Conservation (phyloP, 2,329 filamentous ascomycete species). For the Lachnellula subtilissima region DNA sequence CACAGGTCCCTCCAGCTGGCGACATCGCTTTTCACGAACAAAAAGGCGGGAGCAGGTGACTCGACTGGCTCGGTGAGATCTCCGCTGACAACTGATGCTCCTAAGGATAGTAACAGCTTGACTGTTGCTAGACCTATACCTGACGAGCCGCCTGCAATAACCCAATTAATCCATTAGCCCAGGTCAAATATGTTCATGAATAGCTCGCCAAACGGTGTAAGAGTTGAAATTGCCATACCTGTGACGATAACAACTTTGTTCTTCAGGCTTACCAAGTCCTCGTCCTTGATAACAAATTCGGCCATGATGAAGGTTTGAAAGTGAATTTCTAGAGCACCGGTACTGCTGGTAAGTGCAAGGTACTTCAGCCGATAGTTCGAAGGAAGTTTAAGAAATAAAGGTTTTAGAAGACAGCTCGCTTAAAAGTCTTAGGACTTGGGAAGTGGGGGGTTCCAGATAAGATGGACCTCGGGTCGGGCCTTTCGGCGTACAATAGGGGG, state of each 20-base stretch:
- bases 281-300: slow-evolving; percentile 42
- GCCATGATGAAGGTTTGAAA: slow-evolving; percentile 33
- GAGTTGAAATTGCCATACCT: slow-evolving; percentile 32
- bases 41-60: slow-evolving; percentile 23
- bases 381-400: too few species aligned
- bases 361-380: too few species aligned
- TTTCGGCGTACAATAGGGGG: too few species aligned
- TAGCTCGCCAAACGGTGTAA: not conserved
- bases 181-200: not conserved
- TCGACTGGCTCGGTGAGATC: slow-evolving; percentile 43
- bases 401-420: too few species aligned
- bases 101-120: slow-evolving; percentile 45
- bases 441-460: not conserved
- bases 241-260: slow-evolving; percentile 50
- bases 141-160: slow-evolving; percentile 46
- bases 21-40: slow-evolving; percentile 38
- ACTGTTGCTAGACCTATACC: slow-evolving; percentile 57
- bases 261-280: slow-evolving; percentile 39
- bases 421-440: not conserved
- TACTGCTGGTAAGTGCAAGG: slow-evolving; percentile 5
- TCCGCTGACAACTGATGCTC: slow-evolving; percentile 50
- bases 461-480: too few species aligned
- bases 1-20: slow-evolving; percentile 44
- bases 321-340: slow-evolving; percentile 4
- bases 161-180: slow-evolving; percentile 6